Evolutionary conservation across 2,329 filamentous ascomycete species (phyloP), one percentile per base, ranked within the genome.

Genomic region (Pestalotiopsis fici): DNA sequence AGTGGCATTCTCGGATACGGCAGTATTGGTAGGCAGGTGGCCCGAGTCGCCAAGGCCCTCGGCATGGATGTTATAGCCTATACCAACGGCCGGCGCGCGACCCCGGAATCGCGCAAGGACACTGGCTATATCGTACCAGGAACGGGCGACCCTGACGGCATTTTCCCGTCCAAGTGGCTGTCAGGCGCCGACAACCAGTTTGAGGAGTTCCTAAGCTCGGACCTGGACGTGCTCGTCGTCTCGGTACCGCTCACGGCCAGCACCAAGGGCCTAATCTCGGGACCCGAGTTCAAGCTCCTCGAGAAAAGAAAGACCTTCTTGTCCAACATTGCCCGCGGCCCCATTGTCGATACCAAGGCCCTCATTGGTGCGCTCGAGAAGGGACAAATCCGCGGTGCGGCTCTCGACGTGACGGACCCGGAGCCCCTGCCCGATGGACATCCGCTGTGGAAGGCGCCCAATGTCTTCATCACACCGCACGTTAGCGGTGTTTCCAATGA

Each of bases 11-110:
- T 84, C 3, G 82, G 82, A 18, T 84, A 84, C 71, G 82, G 83
- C 15, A 80, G 79, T 55, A 83, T 84, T 65, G 82, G 82, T 2
- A 75, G 82, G 4, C 81, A 84, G 61, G 73, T 78, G n/a, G 82
- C 81, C 2, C 77, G 79, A 4, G 82, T 91, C 6, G 85, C 85
- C 6, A 83, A 82, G 7, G 86, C 88, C 3, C 77, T 91, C 72
- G 91, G 90, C 12, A 90, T 91, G 86, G 83, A 88, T 37, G 87
- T 93, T 1, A 82, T 91, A 70, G 91, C 91, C 1, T 92, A 90
- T 79, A 93, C 91, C 1, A 89, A 89, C 6, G 85, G 83, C 2
- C 85, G 89, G 0, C 86, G 88, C 57, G 74, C 81, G 7, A 92
- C 90, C 0, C 83, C 86, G 0, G 88, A 88, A 69, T 88, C 86